Evolutionary conservation across 2,329 filamentous ascomycete genomes (phyloP).

Genomic region (Ceratocystis lukuohia): DNA sequence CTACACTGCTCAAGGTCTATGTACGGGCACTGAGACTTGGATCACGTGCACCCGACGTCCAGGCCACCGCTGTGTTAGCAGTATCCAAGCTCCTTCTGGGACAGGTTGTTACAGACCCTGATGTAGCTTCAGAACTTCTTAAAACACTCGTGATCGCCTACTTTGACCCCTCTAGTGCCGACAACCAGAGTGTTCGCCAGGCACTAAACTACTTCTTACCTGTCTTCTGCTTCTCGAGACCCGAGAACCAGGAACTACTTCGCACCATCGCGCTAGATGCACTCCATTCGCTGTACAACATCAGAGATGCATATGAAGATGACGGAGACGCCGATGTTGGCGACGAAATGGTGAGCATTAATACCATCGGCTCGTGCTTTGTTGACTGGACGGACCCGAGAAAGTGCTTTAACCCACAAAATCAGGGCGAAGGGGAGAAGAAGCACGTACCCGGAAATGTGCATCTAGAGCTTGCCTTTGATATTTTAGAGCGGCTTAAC

Average conservation of each 20-base stretch:
- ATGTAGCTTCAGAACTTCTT: slow-evolving; percentile 59
- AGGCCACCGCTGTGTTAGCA: slow-evolving; percentile 67
- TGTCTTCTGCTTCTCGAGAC: slow-evolving; percentile 77
- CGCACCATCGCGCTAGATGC: slow-evolving; percentile 58
- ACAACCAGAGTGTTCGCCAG: slow-evolving; percentile 73
- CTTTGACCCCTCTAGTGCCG: slow-evolving; percentile 70
- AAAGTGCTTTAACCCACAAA: slow-evolving; percentile 49
- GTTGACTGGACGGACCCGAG: slow-evolving; percentile 93
- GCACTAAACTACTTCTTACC: slow-evolving; percentile 87
- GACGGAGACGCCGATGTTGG: slow-evolving; percentile 62
- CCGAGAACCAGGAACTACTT: slow-evolving; percentile 75
- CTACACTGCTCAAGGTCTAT: slow-evolving; percentile 71
- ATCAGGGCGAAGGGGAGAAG: slow-evolving; percentile 41
- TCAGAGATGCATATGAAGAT: slow-evolving; percentile 59
- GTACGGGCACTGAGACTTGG: slow-evolving; percentile 65
- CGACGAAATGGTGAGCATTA: slow-evolving; percentile 66
- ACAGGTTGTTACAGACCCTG: slow-evolving; percentile 57
- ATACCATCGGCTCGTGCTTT: slow-evolving; percentile 66
- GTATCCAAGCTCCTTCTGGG: slow-evolving; percentile 78
- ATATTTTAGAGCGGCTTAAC: slow-evolving; percentile 62
- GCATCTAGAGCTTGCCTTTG: slow-evolving; percentile 64
- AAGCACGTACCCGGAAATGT: slow-evolving; percentile 60
- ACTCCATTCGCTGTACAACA: slow-evolving; percentile 59
- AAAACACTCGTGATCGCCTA: slow-evolving; percentile 74
- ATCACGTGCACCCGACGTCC: slow-evolving; percentile 56